Evolutionary conservation across 2,329 filamentous ascomycete genomes (phyloP), one percentile per base, ranked within the genome.

Genomic region (Hypoxylon sp.): DNA sequence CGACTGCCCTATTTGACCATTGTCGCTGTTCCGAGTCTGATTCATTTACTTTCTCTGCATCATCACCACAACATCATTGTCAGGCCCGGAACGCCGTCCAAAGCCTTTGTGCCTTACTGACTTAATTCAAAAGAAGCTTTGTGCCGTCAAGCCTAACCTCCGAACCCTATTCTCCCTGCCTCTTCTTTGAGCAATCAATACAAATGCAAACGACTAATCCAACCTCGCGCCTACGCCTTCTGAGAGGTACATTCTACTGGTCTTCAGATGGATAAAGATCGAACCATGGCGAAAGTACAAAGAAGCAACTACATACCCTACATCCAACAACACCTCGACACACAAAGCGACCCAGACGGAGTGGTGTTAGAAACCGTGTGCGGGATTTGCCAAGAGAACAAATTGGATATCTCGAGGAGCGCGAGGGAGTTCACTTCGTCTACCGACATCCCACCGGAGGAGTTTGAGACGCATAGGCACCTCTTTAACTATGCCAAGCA

Each of bases 261-360:
- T 55, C 22, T 17, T 4, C 30, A 49, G 42, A 68, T 61, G 31
- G 51, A 61, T 50, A 70, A 46, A 70, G 27, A 58, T 48, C 20
- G n/a, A 44, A 55, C 30, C 27, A 73, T 70, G 71, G 61, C 65
- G 25, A 64, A 53, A 22, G 31, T 69, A 22, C 69, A 69, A 50
- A 71, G 57, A 11, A 71, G 70, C 64, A 76, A 74, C 44, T 75
- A 72, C 33, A 69, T 76, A 22, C 64, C 69, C 31, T 71, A 76
- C 27, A 66, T 77, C 14, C 70, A 74, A 56, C 51, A 63, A 13
- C 61, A 70, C 31, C 66, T 76, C 27, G 68, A 75, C 42, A 35
- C 49, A 10, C 65, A 73, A 58, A 51, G 13, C 33, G 54, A 71
- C 8, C 35, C 44, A 20, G 51, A 60, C 2, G 42, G 64, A 2